Percentiles rank a stretch among this genome's conserved stretches.
These are phyloP conservation scores for Populus hybrid DNA, from an alignment of 441 rosid species.

Conservation along the genomic window DNA sequence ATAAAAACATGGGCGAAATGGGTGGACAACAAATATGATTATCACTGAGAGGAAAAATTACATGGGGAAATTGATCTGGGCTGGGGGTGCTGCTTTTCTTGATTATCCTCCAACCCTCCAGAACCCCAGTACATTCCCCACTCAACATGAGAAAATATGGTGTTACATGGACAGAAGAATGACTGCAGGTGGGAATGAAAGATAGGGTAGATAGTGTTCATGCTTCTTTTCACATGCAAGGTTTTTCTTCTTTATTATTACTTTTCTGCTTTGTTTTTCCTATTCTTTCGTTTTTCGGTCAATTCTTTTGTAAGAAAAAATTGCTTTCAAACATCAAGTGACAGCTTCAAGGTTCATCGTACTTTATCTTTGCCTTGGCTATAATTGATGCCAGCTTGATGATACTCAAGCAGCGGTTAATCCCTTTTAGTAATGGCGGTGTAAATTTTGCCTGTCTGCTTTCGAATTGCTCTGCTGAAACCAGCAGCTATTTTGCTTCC, in stretches of 20 bases:
- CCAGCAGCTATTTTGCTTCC: background rate
- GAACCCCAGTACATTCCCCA: background rate
- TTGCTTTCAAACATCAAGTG: slow-evolving; percentile 26
- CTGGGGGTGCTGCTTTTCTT: slow-evolving; percentile 16
- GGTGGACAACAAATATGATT: slow-evolving; percentile 9
- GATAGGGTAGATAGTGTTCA: slow-evolving; percentile 20
- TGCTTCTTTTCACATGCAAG: slow-evolving; percentile 13
- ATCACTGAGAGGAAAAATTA: background rate
- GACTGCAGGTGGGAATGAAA: slow-evolving; percentile 25
- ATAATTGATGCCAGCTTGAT: too few species aligned
- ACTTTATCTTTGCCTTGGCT: too few species aligned
- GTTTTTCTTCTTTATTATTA: slow-evolving; percentile 18
- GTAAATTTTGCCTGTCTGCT: background rate
- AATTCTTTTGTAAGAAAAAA: slow-evolving; percentile 63
- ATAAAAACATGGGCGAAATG: slow-evolving; percentile 7
- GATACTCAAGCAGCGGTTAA: background rate
- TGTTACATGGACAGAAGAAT: slow-evolving; percentile 33
- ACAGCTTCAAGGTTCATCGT: slow-evolving; percentile 17
- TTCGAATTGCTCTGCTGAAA: background rate
- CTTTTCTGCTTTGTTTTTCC: slow-evolving; percentile 19
- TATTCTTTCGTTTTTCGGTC: slow-evolving; percentile 41
- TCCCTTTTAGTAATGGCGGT: background rate
- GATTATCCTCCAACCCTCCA: slow-evolving; percentile 1
- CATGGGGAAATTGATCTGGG: slow-evolving; percentile 7
- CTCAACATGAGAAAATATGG: slow-evolving; percentile 4